Base-by-base conservation (phyloP, 352 stramenopile species). In the Phytophthora citricola region DNA sequence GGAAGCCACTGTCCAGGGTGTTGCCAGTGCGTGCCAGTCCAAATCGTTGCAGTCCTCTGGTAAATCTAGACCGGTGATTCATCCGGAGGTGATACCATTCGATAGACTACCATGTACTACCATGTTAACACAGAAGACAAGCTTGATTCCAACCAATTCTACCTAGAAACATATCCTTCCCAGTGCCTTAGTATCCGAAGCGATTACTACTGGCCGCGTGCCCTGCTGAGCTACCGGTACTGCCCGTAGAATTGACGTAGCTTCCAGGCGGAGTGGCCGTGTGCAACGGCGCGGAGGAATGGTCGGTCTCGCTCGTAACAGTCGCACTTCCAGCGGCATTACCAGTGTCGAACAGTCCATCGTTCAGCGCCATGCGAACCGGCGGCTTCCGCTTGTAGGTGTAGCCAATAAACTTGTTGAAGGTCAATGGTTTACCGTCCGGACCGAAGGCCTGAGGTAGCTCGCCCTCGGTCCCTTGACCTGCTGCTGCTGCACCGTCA, bases 381-480 rank as follows among this genome's bases (percentile, higher is more conserved):
- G 90, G 88, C 20, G 85, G 83, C 53, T 96, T 94, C n/a, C 84
- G 85, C 58, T 94, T 92, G 79, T 94, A 96, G 43, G 89, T 96
- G 76, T 96, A 96, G n/a, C 89, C 89, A 69, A 96, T 95, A 48
- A 96, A 96, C 71, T 96, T 96, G 73, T 96, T 96, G 61, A 93
- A 94, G 24, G 85, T 94, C 44, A 94, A 68, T n/a, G 85, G 85
- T 58, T 92, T 91, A 58, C 85, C 85, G 51, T 94, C 85, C 1
- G 83, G 78, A 2, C 85, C 85, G 27, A 86, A 88, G 0, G 75
- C 79, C 22, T 69, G 73, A 1, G 73, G 68, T 26, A 82, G 47
- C 0, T 83, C 81, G 2, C 73, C 55, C 38, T 26, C 54, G 48
- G 49, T 48, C 0, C 10, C 49, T 31, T 69, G 60, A 1, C 48